Conservation (phyloP, 1,284 basidiomycete genomes). For the Vanrija sp. region DNA sequence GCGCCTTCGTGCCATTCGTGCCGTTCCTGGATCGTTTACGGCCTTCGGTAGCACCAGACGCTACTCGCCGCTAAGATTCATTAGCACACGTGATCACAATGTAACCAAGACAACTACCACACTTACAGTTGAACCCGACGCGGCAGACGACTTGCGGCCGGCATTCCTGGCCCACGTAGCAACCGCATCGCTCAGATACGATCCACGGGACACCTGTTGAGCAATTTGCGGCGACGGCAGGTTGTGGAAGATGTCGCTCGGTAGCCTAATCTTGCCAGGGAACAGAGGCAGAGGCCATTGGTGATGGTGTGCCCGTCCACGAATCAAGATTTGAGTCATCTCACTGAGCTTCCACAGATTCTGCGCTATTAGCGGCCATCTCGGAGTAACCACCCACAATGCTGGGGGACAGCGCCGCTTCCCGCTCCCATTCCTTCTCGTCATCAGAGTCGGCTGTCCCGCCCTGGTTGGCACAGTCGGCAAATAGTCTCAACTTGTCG, state of each 20-base stretch:
- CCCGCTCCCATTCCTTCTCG: too few relatives aligned
- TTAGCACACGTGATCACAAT: not conserved
- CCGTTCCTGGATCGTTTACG: not conserved
- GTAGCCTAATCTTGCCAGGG: constrained; percentile 74
- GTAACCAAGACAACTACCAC: not conserved
- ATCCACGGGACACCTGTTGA: constrained; percentile 21
- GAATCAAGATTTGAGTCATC: constrained; percentile 81
- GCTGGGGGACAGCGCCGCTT: not conserved
- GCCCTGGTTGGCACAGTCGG: not conserved
- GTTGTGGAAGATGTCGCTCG: constrained; percentile 68
- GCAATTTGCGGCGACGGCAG: constrained; percentile 27
- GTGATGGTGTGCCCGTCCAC: constrained; percentile 60
- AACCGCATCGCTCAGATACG: constrained; percentile 33
- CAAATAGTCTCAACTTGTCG: constrained; percentile 7
- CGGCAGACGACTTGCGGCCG: constrained; percentile 18
- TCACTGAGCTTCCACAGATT: constrained; percentile 87
- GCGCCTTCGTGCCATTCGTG: constrained; percentile 1
- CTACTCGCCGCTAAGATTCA: not conserved
- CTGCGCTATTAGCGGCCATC: constrained; percentile 49
- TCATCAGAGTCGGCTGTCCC: too few relatives aligned
- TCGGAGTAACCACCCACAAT: constrained; percentile 7
- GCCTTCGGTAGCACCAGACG: not conserved
- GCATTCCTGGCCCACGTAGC: constrained; percentile 21
- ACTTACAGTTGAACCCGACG: constrained; percentile 9
- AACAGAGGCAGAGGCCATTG: constrained; percentile 75